Percentiles rank a stretch among this genome's conserved stretches.
phyloP scores from a whole-genome alignment of 345 rosid species.

The Toxicodendron radicans region DNA sequence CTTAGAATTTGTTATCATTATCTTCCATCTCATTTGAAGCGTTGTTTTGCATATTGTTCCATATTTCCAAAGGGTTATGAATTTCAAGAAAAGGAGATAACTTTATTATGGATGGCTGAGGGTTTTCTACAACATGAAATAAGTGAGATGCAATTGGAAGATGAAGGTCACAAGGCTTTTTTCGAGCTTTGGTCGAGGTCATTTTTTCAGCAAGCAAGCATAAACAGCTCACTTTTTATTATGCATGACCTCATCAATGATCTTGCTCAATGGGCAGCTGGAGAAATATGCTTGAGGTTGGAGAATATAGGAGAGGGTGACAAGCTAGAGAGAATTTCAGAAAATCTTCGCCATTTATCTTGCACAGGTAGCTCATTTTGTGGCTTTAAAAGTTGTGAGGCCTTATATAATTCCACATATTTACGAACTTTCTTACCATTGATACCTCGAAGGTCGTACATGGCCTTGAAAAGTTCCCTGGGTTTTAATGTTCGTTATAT shows the following conservation, averaged over 20 bases:
- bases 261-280: conserved; percentile 12
- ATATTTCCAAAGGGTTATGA: conserved; percentile 15
- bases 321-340: background rate
- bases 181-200: background rate
- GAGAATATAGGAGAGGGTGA: background rate
- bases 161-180: conserved; percentile 9
- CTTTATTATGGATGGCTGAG: conserved; percentile 15
- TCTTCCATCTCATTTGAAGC: conserved; percentile 9
- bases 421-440: background rate
- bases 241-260: conserved; percentile 26
- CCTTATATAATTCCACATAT: background rate
- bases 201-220: conserved; percentile 9
- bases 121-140: conserved; percentile 2
- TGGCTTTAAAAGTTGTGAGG: background rate
- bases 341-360: background rate
- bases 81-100: conserved; percentile 12
- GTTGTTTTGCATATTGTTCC: conserved; percentile 16
- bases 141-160: conserved; percentile 1
- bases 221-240: background rate
- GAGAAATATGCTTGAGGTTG: background rate
- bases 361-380: background rate
- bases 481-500: too few species aligned
- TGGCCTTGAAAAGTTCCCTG: too few species aligned
- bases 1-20: background rate
- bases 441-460: too few species aligned